Evolutionary conservation across 75 land plant genomes (phyloP).

Genomic region (Selaginella moellendorffii): DNA sequence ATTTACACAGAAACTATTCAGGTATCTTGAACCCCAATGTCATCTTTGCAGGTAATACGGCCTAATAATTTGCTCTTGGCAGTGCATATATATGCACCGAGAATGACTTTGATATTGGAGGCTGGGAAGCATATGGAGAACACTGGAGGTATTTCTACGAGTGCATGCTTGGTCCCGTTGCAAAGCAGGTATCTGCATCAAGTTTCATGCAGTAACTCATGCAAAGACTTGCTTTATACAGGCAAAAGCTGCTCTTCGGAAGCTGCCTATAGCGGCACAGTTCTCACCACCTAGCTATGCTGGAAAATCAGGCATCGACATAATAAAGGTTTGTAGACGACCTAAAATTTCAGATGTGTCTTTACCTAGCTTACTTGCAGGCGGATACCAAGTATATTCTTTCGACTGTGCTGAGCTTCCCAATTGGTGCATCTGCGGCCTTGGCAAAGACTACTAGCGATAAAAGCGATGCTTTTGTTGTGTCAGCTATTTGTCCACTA

Average conservation of each 20-base stretch:
- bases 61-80: constrained; percentile 3
- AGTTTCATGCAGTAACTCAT: neutral
- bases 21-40: constrained; percentile 13
- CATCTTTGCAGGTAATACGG: too few species aligned
- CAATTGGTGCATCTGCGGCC: constrained; percentile 16
- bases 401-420: constrained; percentile 27
- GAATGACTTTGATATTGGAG: constrained; percentile 31
- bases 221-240: constrained; percentile 2
- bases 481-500: constrained; percentile 34
- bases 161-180: constrained; percentile 36
- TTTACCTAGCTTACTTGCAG: constrained; percentile 8
- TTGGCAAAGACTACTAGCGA: constrained; percentile 11
- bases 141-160: constrained; percentile 36
- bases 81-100: constrained; percentile 35
- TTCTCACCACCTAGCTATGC: constrained; percentile 27
- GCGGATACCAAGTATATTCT: constrained; percentile 31
- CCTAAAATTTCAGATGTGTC: neutral
- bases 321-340: constrained; percentile 17
- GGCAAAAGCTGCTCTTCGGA: constrained; percentile 29
- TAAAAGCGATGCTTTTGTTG: constrained; percentile 15
- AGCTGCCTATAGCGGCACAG: constrained; percentile 28
- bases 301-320: constrained; percentile 22
- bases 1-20: constrained; percentile 37
- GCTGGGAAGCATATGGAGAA: constrained; percentile 34
- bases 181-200: constrained; percentile 22